Base-by-base conservation (phyloP, 306 rosid genomes). In the Inga leiocalycina region DNA sequence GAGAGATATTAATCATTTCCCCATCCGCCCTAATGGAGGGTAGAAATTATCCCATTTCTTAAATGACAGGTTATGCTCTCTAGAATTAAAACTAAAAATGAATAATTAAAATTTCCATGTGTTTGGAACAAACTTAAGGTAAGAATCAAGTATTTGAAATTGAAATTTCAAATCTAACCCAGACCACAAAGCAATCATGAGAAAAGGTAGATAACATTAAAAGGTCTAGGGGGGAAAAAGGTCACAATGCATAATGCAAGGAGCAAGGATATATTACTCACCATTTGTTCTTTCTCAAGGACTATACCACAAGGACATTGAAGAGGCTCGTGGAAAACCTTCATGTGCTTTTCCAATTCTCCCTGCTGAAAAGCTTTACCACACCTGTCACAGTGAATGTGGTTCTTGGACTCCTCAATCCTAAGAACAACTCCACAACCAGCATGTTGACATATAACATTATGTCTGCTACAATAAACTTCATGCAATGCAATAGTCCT, bases 261-360 rank as follows among this genome's bases (percentile, higher is more conserved):
- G 48, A 49, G 7, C 4, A 72, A 72, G 27, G 77, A 54, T 56
- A 24, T 24, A 64, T 64, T 76, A 81, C 91, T 90, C 69, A 96
- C 99, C 99, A 96, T 96, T 75, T 91, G 87, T 83, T 92, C 94
- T 89, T 96, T 96, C 89, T 94, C 97, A 9, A 96, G 98, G 84
- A 89, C 79, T 74, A 89, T 82, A 79, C 97, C 99, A 71, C 98
- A 96, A 39, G 98, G 82, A 83, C 99, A 96, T 45, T 86, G 87
- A 80, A 93, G 83, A 71, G 99, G 97, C 84, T 92, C 98, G 2
- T 96, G 98, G 84, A 96, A 96, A 77, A 96, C 99, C 85, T 89
- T 94, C 89, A 87, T 77, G 83, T 96, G 99, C 86, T 96, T 96
- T 70, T 92, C 97, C 88, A 96, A 86, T 87, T 96, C 97, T 72